phyloP scores from a whole-genome alignment of 345 rosid genomes.

The Angophora floribunda region DNA sequence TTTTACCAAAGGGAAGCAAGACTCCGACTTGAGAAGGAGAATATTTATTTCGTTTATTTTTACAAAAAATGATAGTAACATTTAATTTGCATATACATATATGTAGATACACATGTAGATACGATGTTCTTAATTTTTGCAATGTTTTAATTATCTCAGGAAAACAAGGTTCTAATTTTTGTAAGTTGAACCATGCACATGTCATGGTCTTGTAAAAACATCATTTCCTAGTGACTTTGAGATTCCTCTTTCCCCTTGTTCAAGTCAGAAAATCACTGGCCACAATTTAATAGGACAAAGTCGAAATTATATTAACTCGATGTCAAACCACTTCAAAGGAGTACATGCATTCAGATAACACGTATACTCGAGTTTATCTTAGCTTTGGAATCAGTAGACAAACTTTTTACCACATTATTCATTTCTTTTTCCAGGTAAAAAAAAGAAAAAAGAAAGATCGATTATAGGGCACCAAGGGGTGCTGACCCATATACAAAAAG shows the following conservation, averaged over 20 bases:
- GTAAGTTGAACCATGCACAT: not conserved
- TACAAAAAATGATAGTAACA: not conserved
- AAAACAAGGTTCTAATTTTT: not conserved
- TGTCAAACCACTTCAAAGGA: not conserved
- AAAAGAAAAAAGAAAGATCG: not conserved
- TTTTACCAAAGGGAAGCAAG: not conserved
- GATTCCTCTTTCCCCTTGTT: not conserved
- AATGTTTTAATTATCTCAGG: not conserved
- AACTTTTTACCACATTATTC: not conserved
- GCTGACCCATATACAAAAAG: not conserved
- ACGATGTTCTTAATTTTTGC: not conserved
- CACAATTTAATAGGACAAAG: not conserved
- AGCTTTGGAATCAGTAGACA: not conserved
- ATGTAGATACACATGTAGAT: not conserved
- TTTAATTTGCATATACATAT: not conserved
- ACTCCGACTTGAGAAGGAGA: not conserved
- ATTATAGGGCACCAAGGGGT: not conserved
- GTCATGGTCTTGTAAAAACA: not conserved
- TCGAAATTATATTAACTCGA: not conserved
- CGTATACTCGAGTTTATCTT: not conserved
- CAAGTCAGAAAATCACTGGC: not conserved
- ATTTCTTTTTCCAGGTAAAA: not conserved
- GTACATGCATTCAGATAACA: not conserved
- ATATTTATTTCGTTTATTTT: not conserved
- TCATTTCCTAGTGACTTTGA: not conserved